Percentiles rank a stretch among this genome's conserved stretches.
These are phyloP conservation scores for Nicotiana paniculata DNA, from an alignment of 257 asterid species.

Conservation along the genomic window DNA sequence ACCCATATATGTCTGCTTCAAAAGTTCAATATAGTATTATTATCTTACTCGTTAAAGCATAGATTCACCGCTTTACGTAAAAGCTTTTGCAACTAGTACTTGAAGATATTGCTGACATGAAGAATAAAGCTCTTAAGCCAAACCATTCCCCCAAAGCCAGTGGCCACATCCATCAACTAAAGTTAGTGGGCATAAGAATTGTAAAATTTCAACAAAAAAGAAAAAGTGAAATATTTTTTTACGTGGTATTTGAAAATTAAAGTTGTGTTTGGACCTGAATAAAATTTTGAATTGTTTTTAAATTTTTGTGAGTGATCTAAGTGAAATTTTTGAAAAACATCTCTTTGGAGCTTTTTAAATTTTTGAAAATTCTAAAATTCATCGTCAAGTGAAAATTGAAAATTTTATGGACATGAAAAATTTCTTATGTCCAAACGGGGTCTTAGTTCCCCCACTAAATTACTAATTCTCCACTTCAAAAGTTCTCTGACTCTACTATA, in stretches of 20 bases:
- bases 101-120: slow-evolving; percentile 10
- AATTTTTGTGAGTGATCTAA: too few species aligned
- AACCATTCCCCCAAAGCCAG: not conserved
- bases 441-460: not conserved
- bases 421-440: too few species aligned
- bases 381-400: too few species aligned
- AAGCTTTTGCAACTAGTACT: not conserved
- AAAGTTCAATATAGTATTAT: slow-evolving; percentile 3
- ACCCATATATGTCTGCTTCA: not conserved
- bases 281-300: too few species aligned
- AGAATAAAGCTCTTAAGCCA: slow-evolving; percentile 24
- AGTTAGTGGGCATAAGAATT: not conserved
- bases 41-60: not conserved
- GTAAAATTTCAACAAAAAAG: too few species aligned
- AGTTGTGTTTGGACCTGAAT: too few species aligned
- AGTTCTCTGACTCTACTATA: not conserved
- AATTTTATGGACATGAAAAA: too few species aligned
- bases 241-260: too few species aligned
- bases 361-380: too few species aligned
- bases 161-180: not conserved
- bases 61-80: slow-evolving; percentile 13
- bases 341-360: too few species aligned
- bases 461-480: not conserved
- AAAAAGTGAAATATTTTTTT: too few species aligned
- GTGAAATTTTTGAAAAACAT: too few species aligned